phyloP scores from a whole-genome alignment of 441 rosid genomes.

The Gossypium davidsonii region DNA sequence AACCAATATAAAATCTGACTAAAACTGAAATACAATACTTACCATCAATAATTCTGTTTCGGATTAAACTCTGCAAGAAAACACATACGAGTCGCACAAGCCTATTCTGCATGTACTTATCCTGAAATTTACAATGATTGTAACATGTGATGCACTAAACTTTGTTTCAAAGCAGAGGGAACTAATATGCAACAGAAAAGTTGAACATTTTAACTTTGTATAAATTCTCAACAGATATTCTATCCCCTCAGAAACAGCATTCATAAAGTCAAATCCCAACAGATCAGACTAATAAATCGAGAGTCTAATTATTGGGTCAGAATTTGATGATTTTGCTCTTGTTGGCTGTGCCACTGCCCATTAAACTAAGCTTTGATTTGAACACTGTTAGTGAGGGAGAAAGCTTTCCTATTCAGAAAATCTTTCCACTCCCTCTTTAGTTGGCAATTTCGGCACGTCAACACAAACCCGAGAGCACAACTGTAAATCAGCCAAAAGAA shows the following conservation, averaged over 20 bases:
- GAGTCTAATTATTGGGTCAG: too few species aligned
- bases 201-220: background rate
- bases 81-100: conserved; percentile 97
- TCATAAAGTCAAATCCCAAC: background rate
- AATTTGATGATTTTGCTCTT: too few species aligned
- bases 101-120: conserved; percentile 97
- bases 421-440: too few species aligned
- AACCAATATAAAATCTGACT: background rate
- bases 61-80: conserved; percentile 87
- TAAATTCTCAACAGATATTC: background rate
- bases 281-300: background rate
- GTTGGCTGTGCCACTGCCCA: too few species aligned
- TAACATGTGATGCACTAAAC: background rate
- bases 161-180: background rate
- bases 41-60: conserved; percentile 89
- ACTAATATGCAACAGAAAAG: background rate
- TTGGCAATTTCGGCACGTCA: too few species aligned
- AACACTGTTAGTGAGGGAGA: too few species aligned
- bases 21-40: conserved; percentile 13
- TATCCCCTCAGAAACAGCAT: background rate
- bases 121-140: conserved; percentile 45
- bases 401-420: too few species aligned
- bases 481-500: too few species aligned
- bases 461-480: too few species aligned
- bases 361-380: too few species aligned